Conservation (phyloP, 2,329 filamentous ascomycete genomes). For the Dactylellina leptospora region DNA sequence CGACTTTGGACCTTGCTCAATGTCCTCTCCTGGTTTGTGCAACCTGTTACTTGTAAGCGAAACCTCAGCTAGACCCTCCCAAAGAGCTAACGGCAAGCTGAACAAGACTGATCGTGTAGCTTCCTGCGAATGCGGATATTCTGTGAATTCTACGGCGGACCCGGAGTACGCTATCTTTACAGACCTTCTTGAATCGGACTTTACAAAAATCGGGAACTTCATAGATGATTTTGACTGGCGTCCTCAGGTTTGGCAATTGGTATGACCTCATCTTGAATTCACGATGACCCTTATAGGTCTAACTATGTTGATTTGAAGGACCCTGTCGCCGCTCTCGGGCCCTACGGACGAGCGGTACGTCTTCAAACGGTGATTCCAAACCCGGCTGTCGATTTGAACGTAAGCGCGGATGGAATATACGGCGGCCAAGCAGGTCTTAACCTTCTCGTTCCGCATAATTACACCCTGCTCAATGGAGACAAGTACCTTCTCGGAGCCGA, state of each 20-base stretch:
- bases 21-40: slow-evolving; percentile 7
- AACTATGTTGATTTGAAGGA: slow-evolving; percentile 61
- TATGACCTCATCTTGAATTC: not conserved
- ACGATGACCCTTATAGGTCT: not conserved
- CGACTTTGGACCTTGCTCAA: not conserved
- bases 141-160: slow-evolving; percentile 64
- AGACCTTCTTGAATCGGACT: slow-evolving; percentile 76
- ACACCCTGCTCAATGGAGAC: slow-evolving; percentile 60
- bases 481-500: slow-evolving; percentile 71
- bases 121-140: slow-evolving; percentile 77
- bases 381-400: slow-evolving; percentile 61
- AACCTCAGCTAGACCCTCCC: too few relatives aligned
- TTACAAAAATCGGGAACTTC: slow-evolving; percentile 67
- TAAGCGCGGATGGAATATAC: slow-evolving; percentile 63
- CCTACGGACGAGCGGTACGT: slow-evolving; percentile 72
- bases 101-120: slow-evolving; percentile 5
- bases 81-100: not conserved
- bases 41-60: slow-evolving; percentile 11
- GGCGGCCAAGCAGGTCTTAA: slow-evolving; percentile 66
- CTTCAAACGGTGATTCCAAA: slow-evolving; percentile 69
- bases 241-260: slow-evolving; percentile 72
- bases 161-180: slow-evolving; percentile 68
- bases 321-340: slow-evolving; percentile 66
- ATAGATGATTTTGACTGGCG: slow-evolving; percentile 69
- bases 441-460: slow-evolving; percentile 65